A percentile compares a stretch with the other conserved stretches of the same genome.
Evolutionary conservation across 768 basidiomycete genomes (phyloP).

Genomic region (Mycena epipterygia): DNA sequence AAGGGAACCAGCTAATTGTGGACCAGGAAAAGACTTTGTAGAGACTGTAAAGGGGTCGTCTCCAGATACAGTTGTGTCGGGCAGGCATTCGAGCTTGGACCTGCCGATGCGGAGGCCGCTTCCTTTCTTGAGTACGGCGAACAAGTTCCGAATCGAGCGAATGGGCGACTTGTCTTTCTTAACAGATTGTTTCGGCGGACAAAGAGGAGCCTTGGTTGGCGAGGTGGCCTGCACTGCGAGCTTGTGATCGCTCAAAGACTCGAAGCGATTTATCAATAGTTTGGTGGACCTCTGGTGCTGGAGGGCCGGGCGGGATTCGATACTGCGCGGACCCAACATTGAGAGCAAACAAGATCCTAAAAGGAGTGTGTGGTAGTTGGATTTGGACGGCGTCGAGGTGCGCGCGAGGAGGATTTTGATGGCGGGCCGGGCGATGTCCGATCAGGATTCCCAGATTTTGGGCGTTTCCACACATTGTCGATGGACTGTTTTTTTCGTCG

Average conservation of each 20-base stretch:
- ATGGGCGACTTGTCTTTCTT: constrained; percentile 66
- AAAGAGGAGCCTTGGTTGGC: constrained; percentile 35
- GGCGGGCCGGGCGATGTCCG: no score
- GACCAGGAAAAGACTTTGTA: constrained; percentile 19
- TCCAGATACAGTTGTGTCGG: background rate
- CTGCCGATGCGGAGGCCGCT: constrained; percentile 27
- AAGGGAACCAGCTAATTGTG: constrained; percentile 30
- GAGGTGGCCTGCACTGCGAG: constrained; percentile 16
- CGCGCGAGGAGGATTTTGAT: no score
- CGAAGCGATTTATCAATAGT: constrained; percentile 67
- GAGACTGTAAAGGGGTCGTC: constrained; percentile 24
- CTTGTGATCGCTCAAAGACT: constrained; percentile 53
- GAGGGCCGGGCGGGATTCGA: constrained; percentile 16
- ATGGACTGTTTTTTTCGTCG: no score
- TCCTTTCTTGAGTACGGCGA: constrained; percentile 58
- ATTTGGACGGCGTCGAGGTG: background rate
- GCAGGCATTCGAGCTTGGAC: constrained; percentile 55
- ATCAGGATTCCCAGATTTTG: no score
- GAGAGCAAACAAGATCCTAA: background rate
- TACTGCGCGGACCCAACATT: constrained; percentile 29
- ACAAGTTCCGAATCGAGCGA: constrained; percentile 73
- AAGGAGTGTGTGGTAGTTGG: constrained; percentile 9
- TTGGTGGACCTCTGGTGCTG: constrained; percentile 59
- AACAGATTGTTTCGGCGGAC: constrained; percentile 28
- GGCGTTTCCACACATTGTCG: no score